A percentile compares a stretch with the other conserved stretches of the same genome.
Evolutionary conservation across 495 filamentous ascomycete genomes (phyloP).

Genomic region (Neurospora sublineolata): DNA sequence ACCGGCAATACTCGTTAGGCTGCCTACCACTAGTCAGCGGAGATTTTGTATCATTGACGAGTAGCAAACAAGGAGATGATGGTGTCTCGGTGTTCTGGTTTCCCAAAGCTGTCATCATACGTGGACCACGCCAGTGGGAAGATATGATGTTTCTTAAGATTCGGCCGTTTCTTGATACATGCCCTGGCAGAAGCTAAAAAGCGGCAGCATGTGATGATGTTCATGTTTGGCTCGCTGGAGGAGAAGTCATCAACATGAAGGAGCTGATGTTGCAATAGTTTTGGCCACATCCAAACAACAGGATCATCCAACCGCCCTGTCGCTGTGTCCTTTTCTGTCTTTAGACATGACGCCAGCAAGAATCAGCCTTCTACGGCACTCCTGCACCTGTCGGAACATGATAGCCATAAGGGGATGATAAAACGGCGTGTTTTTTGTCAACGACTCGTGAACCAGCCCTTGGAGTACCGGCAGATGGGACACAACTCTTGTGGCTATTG

Average conservation of each 20-base stretch:
- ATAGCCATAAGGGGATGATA: background rate
- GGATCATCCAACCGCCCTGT: background rate
- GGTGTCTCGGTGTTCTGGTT: background rate
- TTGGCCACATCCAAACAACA: background rate
- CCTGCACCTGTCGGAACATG: background rate
- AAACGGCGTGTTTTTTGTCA: background rate
- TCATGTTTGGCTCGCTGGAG: background rate
- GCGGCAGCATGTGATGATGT: background rate
- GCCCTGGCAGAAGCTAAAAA: background rate
- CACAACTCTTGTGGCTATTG: background rate
- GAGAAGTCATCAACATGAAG: background rate
- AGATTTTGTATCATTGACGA: background rate
- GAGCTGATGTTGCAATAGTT: background rate
- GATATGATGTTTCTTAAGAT: background rate
- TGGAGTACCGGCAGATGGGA: background rate
- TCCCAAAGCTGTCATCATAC: background rate
- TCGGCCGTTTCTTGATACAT: background rate
- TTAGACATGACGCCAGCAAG: background rate
- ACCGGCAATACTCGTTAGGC: background rate
- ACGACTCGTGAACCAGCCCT: background rate
- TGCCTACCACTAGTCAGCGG: background rate
- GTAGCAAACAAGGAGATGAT: background rate
- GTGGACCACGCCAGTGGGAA: background rate
- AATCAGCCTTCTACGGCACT: background rate
- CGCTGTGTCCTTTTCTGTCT: background rate